Percentiles rank a stretch among this genome's conserved stretches.
These are phyloP conservation scores for Podosphaera leucotricha DNA, from an alignment of 2,329 filamentous ascomycete species.

Conservation along the genomic window DNA sequence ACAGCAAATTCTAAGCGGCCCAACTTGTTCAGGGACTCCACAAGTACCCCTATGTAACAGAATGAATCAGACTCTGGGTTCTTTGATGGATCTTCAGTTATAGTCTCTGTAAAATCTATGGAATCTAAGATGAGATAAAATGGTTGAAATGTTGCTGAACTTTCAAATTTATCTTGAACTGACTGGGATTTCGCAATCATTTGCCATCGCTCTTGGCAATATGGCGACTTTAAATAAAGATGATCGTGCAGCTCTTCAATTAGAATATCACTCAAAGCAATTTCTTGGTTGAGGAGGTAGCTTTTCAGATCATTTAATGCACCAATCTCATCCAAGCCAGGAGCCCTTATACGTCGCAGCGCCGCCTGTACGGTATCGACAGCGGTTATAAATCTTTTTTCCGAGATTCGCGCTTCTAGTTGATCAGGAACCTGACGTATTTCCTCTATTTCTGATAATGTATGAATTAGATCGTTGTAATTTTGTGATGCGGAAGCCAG, in stretches of 20 bases:
- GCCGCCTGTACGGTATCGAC: slow-evolving; percentile 83
- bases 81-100: slow-evolving; percentile 70
- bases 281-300: slow-evolving; percentile 86
- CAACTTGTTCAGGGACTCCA: slow-evolving; percentile 78
- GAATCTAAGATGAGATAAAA: slow-evolving; percentile 36
- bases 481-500: slow-evolving; percentile 69
- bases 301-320: slow-evolving; percentile 65
- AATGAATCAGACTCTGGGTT: slow-evolving; percentile 95
- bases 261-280: slow-evolving; percentile 72
- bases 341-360: slow-evolving; percentile 57
- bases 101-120: slow-evolving; percentile 33
- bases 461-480: slow-evolving; percentile 74
- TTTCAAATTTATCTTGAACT: slow-evolving; percentile 21
- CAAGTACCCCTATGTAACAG: slow-evolving; percentile 66
- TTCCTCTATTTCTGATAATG: slow-evolving; percentile 66
- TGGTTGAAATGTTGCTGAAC: slow-evolving; percentile 21
- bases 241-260: slow-evolving; percentile 97
- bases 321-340: slow-evolving; percentile 77
- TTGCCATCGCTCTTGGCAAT: slow-evolving; percentile 93
- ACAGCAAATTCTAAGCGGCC: slow-evolving; percentile 67
- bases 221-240: slow-evolving; percentile 89
- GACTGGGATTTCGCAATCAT: slow-evolving; percentile 46
- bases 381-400: slow-evolving; percentile 82
- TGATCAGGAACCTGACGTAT: slow-evolving; percentile 75
- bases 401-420: slow-evolving; percentile 80